Evolutionary conservation across 176 grass and related monocot genomes (phyloP).

Genomic region (Avena atlantica): DNA sequence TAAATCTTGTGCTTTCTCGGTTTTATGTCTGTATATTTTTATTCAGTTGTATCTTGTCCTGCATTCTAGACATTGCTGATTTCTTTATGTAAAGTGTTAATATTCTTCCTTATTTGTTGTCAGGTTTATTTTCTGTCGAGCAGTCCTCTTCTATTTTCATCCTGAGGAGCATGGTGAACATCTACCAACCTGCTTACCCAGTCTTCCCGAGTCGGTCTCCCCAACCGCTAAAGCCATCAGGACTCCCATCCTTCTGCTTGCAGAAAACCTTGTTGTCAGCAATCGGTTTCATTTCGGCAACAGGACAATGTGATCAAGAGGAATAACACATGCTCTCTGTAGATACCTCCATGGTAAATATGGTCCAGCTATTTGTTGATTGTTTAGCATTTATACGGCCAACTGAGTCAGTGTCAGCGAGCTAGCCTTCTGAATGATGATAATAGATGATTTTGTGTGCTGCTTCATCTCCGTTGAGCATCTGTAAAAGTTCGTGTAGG

Average conservation of each 20-base stretch:
- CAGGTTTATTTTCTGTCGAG: conserved; percentile 99
- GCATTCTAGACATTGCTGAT: background rate
- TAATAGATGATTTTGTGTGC: conserved; percentile 42
- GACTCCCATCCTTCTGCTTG: conserved; percentile 65
- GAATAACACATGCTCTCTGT: conserved; percentile 64
- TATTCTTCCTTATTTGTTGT: conserved; percentile 16
- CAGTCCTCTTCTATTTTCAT: conserved; percentile 73
- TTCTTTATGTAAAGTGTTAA: background rate
- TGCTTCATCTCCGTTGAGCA: conserved; percentile 44
- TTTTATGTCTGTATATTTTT: background rate
- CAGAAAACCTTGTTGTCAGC: conserved; percentile 75
- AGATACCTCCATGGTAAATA: conserved; percentile 98
- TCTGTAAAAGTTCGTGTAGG: conserved; percentile 56
- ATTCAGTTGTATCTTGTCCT: conserved; percentile 14
- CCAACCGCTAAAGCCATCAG: conserved; percentile 64
- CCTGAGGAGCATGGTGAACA: conserved; percentile 41
- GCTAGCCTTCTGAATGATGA: conserved; percentile 36
- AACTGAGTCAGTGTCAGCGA: conserved; percentile 23
- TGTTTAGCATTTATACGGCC: conserved; percentile 73
- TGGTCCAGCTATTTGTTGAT: conserved; percentile 79
- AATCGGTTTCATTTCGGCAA: conserved; percentile 72
- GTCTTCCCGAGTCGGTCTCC: conserved; percentile 76
- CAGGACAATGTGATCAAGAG: conserved; percentile 53
- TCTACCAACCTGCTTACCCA: conserved; percentile 83
- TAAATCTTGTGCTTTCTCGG: background rate